Base-by-base conservation (phyloP, 1,139 yeast genomes). In the Eremothecium sinecaudum region DNA sequence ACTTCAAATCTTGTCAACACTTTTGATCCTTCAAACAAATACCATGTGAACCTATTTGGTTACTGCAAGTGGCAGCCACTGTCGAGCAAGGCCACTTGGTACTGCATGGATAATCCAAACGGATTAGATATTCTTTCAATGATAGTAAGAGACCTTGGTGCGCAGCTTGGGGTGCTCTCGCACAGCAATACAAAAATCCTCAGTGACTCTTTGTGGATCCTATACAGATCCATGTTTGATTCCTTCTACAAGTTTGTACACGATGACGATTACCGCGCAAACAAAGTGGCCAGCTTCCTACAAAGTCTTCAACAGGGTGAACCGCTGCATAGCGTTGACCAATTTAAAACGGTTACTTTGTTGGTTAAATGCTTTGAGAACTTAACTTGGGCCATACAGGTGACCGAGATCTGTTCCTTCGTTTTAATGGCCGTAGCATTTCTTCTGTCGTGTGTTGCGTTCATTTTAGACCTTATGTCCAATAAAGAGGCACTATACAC, bases 101-200 rank as follows among this genome's bases (percentile, higher is more conserved):
- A 51, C 31, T 54, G 58, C 31, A 39, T 40, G 4, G 38, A 32
- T 3, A 50, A 44, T 35, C 40, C 40, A 10, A 37, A 40, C 28
- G 57, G 58, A 4, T 41, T 52, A 45, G 56, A 54, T 35, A 41
- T 51, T 6, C 34, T 53, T 25, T 43, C 50, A 2, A 41, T 50
- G 16, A 24, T 54, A 11, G 41, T 49, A 8, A 43, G 52, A 33
- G 59, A 54, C 36, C 41, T 53, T 10, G 59, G 59, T 6, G 39
- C 50, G 13, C 56, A 52, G 38, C 33, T 53, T 18, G 55, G 53
- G 3, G 38, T 38, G 25, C 26, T 49, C 4, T 48, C 56, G 0
- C 27, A 46, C 9, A 45, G 44, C 12, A 43, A 51, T 24, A 45
- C 49, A 5, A 33, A 38, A 15, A 33, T 44, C 18, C 33, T 52